phyloP scores from a whole-genome alignment of 2,329 filamentous ascomycete species.

The Colletotrichum phormii region DNA sequence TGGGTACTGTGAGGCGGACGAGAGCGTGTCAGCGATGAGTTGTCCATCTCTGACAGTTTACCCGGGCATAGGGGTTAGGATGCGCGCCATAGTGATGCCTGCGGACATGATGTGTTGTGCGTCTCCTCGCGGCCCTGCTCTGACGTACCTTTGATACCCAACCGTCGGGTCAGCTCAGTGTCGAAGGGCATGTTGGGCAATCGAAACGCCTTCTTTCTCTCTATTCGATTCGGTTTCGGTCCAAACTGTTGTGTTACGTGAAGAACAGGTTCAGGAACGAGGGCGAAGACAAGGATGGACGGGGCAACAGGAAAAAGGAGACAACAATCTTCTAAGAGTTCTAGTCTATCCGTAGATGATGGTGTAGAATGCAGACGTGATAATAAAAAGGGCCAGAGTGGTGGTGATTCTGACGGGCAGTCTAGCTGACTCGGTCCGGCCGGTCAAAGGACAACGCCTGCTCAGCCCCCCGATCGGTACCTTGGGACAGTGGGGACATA shows the following conservation, averaged over 20 bases:
- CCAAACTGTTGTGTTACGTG: not conserved
- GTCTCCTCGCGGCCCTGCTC: not conserved
- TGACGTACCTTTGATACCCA: conserved; percentile 63
- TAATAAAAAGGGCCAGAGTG: not conserved
- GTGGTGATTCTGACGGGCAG: conserved; percentile 25
- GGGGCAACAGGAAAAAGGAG: conserved; percentile 7
- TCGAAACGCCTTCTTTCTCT: conserved; percentile 19
- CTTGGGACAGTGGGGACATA: conserved; percentile 13
- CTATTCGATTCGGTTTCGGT: conserved; percentile 4
- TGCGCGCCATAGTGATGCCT: conserved; percentile 15
- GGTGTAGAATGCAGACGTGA: conserved; percentile 6
- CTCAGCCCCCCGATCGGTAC: conserved; percentile 24
- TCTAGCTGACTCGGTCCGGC: conserved; percentile 34
- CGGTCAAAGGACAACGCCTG: conserved; percentile 1
- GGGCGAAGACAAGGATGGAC: not conserved
- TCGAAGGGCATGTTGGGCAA: conserved; percentile 64
- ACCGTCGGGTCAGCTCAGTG: conserved; percentile 67
- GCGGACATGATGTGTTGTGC: conserved; percentile 7
- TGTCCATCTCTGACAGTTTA: not conserved
- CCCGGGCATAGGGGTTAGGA: not conserved
- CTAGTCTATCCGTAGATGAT: not conserved
- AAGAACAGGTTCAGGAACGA: conserved; percentile 1
- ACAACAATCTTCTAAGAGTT: not conserved
- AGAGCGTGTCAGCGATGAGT: conserved; percentile 23
- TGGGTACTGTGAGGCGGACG: conserved; percentile 67